Evolutionary conservation across 1,139 yeast genomes (phyloP).

Genomic region (Arxiozyma slooffiae): DNA sequence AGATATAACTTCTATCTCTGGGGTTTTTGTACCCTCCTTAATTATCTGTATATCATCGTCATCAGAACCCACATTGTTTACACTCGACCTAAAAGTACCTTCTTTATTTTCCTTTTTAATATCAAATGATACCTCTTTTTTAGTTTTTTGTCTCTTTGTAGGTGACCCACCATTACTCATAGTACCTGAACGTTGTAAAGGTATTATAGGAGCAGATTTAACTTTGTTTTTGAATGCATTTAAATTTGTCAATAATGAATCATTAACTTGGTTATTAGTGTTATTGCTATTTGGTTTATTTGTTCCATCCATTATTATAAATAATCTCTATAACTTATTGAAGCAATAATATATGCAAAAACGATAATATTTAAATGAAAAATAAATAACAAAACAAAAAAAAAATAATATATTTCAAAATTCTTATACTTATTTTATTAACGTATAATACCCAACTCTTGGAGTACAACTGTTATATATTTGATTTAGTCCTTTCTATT

Average conservation of each 20-base stretch:
- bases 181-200: conserved; percentile 1
- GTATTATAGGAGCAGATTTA: conserved; percentile 44
- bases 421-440: too few relatives aligned
- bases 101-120: conserved; percentile 5
- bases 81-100: neutral
- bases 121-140: conserved; percentile 6
- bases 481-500: neutral
- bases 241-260: conserved; percentile 39
- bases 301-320: neutral
- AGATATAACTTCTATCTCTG: conserved; percentile 9
- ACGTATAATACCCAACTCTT: too few relatives aligned
- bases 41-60: conserved; percentile 7
- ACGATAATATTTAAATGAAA: too few relatives aligned
- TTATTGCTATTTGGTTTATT: neutral
- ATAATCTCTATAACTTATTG: neutral
- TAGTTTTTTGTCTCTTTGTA: neutral
- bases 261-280: conserved; percentile 18
- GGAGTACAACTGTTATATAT: too few relatives aligned
- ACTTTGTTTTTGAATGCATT: conserved; percentile 53
- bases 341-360: too few relatives aligned
- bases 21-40: conserved; percentile 5
- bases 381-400: too few relatives aligned
- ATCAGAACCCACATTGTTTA: neutral
- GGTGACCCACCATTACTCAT: conserved; percentile 3
- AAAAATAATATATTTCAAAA: too few relatives aligned